Base-by-base conservation (phyloP, 176 grass and related monocot genomes). In the Carex littledalei region DNA sequence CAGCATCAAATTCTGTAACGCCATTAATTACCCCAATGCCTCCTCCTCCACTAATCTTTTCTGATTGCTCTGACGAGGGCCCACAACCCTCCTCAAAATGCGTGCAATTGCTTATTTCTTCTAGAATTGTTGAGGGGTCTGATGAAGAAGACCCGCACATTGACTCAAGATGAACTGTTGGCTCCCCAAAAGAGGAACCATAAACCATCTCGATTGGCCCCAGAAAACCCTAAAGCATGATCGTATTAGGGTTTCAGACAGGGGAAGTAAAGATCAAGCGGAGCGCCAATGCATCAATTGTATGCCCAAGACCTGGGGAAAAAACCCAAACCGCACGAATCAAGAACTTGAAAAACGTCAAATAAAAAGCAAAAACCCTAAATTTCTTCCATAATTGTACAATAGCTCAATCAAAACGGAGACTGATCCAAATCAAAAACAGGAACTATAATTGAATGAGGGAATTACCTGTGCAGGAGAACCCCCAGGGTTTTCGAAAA, bases 211-310 rank as follows among this genome's bases (percentile, higher is more conserved):
- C 43, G 24, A 8, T 55, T 65, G 17, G 41, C 63, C 41, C 41
- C 43, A 67, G 16, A 15, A 66, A 67, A 53, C 63, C 61, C 61
- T 83, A 83, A 55, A 11, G 81, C 81, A 83, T 83, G 81, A 83
- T 65, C 63, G 17, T 53, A 82, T 82, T 82, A 83, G 61, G 39
- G 81, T 67, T 52, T 83, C 63, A 6, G 29, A 63, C 20, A 41
- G 14, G 63, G 41, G 60, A 52, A 29, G 63, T 52, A 55, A n/a
- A 52, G 16, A 68, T 69, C 62, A 64, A 67, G 24, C 61, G 4
- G 14, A 83, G 34, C 31, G 39, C 7, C 79, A 83, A 83, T 83
- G 81, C 18, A 69, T 41, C 61, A 63, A 61, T 64, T 26, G n/a
- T 64, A 21, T 18, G 41, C 61, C 63, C 58, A 49, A 68, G 68